Evolutionary conservation across 1,284 basidiomycete genomes (phyloP).

Genomic region (Tetrapyrgos nigripes): DNA sequence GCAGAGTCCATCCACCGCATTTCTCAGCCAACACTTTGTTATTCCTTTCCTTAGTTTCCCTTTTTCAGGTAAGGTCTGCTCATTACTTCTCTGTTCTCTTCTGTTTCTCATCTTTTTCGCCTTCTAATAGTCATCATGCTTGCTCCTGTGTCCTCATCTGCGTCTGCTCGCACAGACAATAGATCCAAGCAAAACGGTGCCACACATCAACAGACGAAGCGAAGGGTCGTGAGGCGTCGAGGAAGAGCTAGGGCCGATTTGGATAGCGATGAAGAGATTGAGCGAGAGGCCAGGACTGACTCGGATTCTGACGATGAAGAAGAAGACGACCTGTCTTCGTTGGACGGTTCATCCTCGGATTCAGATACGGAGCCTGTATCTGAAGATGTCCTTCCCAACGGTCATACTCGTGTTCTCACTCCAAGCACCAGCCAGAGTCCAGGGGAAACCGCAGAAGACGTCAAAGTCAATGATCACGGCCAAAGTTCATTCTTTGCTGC

Average conservation of each 20-base stretch:
- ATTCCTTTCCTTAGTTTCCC: conserved; percentile 19
- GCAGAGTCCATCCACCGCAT: conserved; percentile 16
- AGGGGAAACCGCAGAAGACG: conserved; percentile 37
- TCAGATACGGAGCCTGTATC: conserved; percentile 70
- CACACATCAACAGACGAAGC: conserved; percentile 40
- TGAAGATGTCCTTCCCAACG: conserved; percentile 59
- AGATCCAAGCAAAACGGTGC: conserved; percentile 33
- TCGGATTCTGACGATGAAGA: conserved; percentile 58
- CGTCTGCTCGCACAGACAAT: conserved; percentile 36
- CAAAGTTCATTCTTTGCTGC: conserved; percentile 57
- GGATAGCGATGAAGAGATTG: conserved; percentile 78
- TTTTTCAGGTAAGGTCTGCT: conserved; percentile 17
- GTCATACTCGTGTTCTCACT: conserved; percentile 59
- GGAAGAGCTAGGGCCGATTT: conserved; percentile 61
- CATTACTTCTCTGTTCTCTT: conserved; percentile 14
- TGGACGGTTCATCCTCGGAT: conserved; percentile 65
- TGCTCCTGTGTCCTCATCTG: conserved; percentile 41
- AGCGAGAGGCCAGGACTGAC: conserved; percentile 70
- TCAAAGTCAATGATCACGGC: conserved; percentile 33
- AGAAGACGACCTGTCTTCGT: conserved; percentile 63
- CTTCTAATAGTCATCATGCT: conserved; percentile 53
- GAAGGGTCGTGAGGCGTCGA: conserved; percentile 49
- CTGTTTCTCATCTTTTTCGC: too few species aligned
- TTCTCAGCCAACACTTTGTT: conserved; percentile 20
- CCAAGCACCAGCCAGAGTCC: conserved; percentile 71